These are phyloP conservation scores for Cryphonectria nitschkei DNA, from an alignment of 2,329 filamentous ascomycete genomes.

Conservation along the genomic window DNA sequence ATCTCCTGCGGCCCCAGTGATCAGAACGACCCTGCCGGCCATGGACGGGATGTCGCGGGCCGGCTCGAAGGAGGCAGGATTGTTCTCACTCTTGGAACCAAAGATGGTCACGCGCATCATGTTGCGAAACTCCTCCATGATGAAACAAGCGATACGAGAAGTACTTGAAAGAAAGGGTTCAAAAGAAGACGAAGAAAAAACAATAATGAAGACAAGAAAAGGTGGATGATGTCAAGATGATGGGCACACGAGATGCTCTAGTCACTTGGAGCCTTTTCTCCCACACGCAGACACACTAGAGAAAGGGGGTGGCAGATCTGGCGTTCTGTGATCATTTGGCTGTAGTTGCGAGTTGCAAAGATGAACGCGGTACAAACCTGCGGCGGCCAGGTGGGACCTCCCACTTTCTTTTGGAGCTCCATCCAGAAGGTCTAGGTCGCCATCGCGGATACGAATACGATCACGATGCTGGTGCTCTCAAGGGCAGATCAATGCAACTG, in stretches of 20 bases:
- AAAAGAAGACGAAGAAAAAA: neutral
- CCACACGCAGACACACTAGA: too few relatives aligned
- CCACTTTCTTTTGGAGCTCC: too few relatives aligned
- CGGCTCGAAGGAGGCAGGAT: conserved; percentile 3
- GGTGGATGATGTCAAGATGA: neutral
- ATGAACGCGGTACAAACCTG: neutral
- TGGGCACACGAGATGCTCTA: neutral
- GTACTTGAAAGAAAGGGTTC: neutral
- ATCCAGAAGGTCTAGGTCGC: neutral
- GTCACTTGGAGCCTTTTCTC: neutral
- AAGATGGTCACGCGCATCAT: conserved; percentile 12
- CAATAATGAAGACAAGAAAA: neutral
- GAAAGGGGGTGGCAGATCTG: neutral
- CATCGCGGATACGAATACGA: conserved; percentile 10
- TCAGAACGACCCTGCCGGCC: conserved; percentile 14
- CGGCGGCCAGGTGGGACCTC: neutral
- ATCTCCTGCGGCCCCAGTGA: conserved; percentile 20
- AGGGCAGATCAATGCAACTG: neutral
- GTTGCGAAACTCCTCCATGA: conserved; percentile 10
- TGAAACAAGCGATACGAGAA: neutral
- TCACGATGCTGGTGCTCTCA: neutral
- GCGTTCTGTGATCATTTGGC: neutral
- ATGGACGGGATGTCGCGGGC: conserved; percentile 12
- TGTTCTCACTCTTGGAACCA: conserved; percentile 9
- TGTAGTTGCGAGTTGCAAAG: neutral